Base-by-base conservation (phyloP, 192 early-diverging fungal species). In the Gryganskiella cystojenkinii region DNA sequence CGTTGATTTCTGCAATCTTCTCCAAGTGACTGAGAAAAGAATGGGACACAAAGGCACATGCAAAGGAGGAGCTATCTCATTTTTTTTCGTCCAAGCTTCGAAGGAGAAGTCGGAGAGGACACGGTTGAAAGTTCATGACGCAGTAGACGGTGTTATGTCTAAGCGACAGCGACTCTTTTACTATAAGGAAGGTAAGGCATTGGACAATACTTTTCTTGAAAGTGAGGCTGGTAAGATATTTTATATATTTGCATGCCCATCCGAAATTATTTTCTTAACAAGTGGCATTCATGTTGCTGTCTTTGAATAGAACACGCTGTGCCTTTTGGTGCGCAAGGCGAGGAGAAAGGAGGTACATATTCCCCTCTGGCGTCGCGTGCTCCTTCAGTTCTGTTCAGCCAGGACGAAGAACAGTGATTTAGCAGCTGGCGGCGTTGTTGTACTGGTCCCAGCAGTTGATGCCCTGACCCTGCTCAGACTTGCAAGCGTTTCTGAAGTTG, bases 61-160 rank as follows among this genome's bases (percentile, higher is more conserved):
- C 8, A 19, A 6, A 50, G 47, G 47, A 50, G 9, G 47, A 50
- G 47, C 9, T 13, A 50, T 50, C n/a, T n/a, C 47, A n/a, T 50
- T 50, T 19, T 50, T 50, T 50, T 6, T 19, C 47, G 19, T 13
- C 19, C 47, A 50, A 19, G 47, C 47, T 50, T 50, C 47, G 47
- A 50, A 50, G 47, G 47, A 50, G 19, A 50, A 50, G 47, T 19
- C 19, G 47, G 47, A 50, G 47, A 50, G 47, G 47, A 50, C 47
- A 50, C 47, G 47, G 47, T 19, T 13, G 47, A 6, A 50, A 17
- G 47, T 50, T 50, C 47, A 50, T 24, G 47, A 50, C 6, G 47
- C 47, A 6, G 47, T n/a, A 50, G 47, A 50, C 19, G 47, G 47
- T 50, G 47, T 50, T 50, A 50, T 50, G 47, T 6, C 47, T 50